Conservation (phyloP, 495 filamentous ascomycete genomes). For the Aspergillus hancockii region DNA sequence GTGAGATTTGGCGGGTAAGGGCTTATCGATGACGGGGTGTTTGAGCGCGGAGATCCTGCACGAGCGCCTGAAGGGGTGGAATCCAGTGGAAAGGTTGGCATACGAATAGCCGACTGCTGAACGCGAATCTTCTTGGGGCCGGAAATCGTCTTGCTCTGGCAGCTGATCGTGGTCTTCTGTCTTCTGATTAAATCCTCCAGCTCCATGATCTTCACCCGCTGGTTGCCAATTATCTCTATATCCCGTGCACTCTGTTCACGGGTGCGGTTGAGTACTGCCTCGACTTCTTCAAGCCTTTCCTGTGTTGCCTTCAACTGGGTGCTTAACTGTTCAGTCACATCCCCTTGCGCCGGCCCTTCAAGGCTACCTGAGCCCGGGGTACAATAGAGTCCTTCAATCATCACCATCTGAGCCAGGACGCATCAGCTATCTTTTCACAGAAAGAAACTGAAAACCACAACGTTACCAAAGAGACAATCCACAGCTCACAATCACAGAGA, state of each 20-base stretch:
- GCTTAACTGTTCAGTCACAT: neutral
- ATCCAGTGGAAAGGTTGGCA: slow-evolving; percentile 15
- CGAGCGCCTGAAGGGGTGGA: slow-evolving; percentile 10
- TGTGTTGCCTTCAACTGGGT: neutral
- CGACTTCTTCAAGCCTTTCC: neutral
- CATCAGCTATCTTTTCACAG: neutral
- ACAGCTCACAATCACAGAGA: neutral
- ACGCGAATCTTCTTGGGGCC: slow-evolving; percentile 18
- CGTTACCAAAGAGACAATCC: neutral
- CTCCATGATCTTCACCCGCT: slow-evolving; percentile 17
- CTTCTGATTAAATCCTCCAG: slow-evolving; percentile 24
- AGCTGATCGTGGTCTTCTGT: slow-evolving; percentile 27
- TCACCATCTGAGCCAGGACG: neutral
- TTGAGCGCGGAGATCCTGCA: neutral
- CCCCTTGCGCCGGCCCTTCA: neutral
- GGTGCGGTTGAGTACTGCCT: neutral
- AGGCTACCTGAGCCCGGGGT: neutral
- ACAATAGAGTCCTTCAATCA: neutral
- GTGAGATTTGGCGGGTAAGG: slow-evolving; percentile 14
- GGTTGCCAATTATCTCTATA: slow-evolving; percentile 11
- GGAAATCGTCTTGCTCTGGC: slow-evolving; percentile 31
- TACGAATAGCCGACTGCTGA: slow-evolving; percentile 13
- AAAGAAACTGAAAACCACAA: neutral
- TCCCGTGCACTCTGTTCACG: neutral
- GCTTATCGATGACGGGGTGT: slow-evolving; percentile 7